These are phyloP conservation scores for Vigna mungo DNA, from an alignment of 306 rosid genomes.

Conservation along the genomic window DNA sequence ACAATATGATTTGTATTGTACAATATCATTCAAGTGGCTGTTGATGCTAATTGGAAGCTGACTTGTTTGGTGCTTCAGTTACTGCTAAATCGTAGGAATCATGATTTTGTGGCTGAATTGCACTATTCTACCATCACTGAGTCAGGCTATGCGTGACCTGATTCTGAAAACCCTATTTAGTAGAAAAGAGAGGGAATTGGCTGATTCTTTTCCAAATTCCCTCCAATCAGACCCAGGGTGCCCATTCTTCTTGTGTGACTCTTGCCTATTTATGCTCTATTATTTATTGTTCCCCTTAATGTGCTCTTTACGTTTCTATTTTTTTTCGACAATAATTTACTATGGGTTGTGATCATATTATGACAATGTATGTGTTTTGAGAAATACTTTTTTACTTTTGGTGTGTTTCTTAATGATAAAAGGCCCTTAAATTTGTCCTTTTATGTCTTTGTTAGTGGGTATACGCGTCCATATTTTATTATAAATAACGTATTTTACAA, in stretches of 20 bases:
- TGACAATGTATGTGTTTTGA: background rate
- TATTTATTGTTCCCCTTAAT: background rate
- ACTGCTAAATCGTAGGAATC: background rate
- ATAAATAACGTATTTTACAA: background rate
- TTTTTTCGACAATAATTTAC: background rate
- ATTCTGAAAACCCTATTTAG: background rate
- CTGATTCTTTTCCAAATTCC: background rate
- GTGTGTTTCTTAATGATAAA: background rate
- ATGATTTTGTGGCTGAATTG: background rate
- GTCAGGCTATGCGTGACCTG: background rate
- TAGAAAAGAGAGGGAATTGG: background rate
- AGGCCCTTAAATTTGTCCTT: background rate
- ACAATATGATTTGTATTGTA: background rate
- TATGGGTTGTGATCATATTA: background rate
- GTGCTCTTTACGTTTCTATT: background rate
- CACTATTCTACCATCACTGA: background rate
- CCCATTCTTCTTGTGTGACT: background rate
- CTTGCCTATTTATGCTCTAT: background rate
- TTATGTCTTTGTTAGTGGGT: background rate
- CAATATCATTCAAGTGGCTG: background rate
- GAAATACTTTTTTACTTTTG: background rate
- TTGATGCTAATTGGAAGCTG: background rate
- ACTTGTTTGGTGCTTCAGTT: background rate
- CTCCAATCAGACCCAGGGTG: background rate
- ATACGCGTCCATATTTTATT: background rate